Evolutionary conservation across 306 rosid genomes (phyloP).

Genomic region (Cucumis cinereus): DNA sequence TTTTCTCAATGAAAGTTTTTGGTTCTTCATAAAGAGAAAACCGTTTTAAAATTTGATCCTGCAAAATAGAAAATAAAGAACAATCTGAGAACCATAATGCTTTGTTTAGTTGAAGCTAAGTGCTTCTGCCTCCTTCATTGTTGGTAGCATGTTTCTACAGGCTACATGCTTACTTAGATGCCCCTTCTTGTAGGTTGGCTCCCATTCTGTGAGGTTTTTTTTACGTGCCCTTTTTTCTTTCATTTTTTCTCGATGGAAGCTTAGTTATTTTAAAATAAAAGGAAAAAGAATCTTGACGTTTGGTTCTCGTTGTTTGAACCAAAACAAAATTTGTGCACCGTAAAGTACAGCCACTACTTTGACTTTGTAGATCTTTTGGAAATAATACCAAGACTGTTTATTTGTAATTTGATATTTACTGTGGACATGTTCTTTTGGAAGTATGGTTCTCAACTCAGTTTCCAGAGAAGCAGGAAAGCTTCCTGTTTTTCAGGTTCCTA

Average conservation of each 20-base stretch:
- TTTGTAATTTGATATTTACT: neutral
- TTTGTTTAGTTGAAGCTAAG: neutral
- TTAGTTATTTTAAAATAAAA: no score
- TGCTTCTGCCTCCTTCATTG: neutral
- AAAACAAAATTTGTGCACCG: neutral
- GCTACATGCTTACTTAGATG: neutral
- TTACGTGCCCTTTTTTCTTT: neutral
- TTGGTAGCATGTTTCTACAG: neutral
- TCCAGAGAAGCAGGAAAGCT: conserved; percentile 81
- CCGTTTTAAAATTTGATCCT: neutral
- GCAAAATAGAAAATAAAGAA: neutral
- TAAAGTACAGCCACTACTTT: neutral
- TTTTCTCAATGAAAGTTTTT: no score
- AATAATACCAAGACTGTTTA: neutral
- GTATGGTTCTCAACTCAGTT: conserved; percentile 43
- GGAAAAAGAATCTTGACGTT: neutral
- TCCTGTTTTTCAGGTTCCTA: conserved; percentile 27
- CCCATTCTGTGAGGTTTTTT: neutral
- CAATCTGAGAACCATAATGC: neutral
- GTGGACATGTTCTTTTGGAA: conserved; percentile 34
- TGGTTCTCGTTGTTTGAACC: no score
- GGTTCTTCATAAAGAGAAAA: neutral
- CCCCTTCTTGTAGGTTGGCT: neutral
- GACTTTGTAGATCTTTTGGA: neutral
- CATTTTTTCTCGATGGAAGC: neutral